A percentile compares a stretch with the other conserved stretches of the same genome.
phyloP scores from a whole-genome alignment of 1,284 basidiomycete species.

The Cystobasidiaceae sp. region DNA sequence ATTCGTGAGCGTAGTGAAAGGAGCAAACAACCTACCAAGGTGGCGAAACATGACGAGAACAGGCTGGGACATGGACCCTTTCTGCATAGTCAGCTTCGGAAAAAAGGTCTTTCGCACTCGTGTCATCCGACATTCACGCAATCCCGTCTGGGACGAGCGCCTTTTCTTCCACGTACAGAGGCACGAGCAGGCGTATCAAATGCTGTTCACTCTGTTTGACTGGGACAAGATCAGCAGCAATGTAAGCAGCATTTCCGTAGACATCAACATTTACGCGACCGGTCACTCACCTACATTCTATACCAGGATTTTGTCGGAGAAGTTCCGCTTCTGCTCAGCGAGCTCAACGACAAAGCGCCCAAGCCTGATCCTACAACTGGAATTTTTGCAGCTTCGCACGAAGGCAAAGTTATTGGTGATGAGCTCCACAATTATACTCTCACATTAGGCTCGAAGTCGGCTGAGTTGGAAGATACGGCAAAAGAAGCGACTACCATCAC shows the following conservation, averaged over 20 bases:
- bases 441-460: conserved; percentile 50
- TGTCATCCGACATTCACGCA: conserved; percentile 54
- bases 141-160: conserved; percentile 92
- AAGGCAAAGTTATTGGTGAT: conserved; percentile 50
- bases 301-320: conserved; percentile 60
- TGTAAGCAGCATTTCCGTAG: too few species aligned
- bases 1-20: conserved; percentile 48
- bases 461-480: conserved; percentile 28
- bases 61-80: conserved; percentile 96
- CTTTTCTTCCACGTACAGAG: conserved; percentile 88
- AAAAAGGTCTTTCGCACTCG: conserved; percentile 92
- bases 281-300: too few species aligned
- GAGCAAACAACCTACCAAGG: conserved; percentile 75
- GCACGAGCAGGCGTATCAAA: conserved; percentile 61
- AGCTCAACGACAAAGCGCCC: conserved; percentile 66
- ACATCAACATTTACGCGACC: too few species aligned
- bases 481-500: conserved; percentile 33
- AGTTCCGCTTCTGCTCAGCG: conserved; percentile 61
- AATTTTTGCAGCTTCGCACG: conserved; percentile 59
- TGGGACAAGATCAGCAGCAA: conserved; percentile 72
- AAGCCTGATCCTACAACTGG: conserved; percentile 67
- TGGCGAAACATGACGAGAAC: conserved; percentile 80
- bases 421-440: conserved; percentile 66
- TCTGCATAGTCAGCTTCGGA: conserved; percentile 90
- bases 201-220: conserved; percentile 77